phyloP scores from a whole-genome alignment of 345 rosid genomes.

The Pistacia integerrima region DNA sequence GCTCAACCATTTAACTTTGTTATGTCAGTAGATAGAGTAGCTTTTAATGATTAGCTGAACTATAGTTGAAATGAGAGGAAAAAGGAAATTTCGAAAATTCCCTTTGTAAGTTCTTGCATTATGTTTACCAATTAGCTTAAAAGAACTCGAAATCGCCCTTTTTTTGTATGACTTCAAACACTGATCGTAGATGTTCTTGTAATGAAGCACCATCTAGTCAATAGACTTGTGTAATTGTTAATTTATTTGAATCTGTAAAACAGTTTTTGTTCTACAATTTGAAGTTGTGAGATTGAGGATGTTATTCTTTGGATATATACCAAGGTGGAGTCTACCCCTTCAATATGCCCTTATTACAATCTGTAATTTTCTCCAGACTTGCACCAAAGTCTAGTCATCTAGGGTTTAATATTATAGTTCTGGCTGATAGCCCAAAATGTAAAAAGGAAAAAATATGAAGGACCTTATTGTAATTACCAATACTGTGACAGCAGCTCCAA shows the following conservation, averaged over 20 bases:
- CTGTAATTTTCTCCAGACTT: neutral
- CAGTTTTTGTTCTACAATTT: slow-evolving; percentile 1
- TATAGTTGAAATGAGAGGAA: neutral
- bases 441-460: no score
- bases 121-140: neutral
- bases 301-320: neutral
- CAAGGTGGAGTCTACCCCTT: neutral
- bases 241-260: neutral
- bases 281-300: neutral
- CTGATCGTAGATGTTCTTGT: neutral
- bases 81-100: neutral
- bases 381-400: no score
- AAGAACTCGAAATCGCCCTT: neutral
- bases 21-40: neutral
- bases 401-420: no score
- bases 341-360: neutral
- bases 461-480: no score
- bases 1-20: neutral
- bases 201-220: no score
- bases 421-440: no score
- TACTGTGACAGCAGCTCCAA: no score
- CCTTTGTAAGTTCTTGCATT: neutral
- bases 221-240: neutral
- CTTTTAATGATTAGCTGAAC: neutral
- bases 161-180: neutral